Evolutionary conservation across 2,329 filamentous ascomycete genomes (phyloP).

Genomic region (Colletotrichum shisoi): DNA sequence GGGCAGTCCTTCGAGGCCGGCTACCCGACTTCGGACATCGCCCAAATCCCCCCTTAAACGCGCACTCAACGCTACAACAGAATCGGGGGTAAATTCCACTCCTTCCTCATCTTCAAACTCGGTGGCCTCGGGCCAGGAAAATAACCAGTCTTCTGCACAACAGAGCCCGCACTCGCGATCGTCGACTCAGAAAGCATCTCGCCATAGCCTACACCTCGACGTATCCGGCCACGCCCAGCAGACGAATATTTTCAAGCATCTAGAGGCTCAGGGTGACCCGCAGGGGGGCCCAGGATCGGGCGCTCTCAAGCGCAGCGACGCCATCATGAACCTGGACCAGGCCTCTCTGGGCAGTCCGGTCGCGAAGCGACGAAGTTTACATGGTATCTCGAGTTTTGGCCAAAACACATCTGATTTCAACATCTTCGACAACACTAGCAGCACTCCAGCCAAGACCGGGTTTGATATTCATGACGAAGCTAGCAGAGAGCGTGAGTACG

Average conservation of each 20-base stretch:
- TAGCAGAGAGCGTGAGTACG: conserved; percentile 62
- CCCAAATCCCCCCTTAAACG: conserved; percentile 84
- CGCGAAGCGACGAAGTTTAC: conserved; percentile 87
- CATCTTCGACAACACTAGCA: conserved; percentile 73
- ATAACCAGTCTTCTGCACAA: conserved; percentile 49
- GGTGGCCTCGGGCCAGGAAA: conserved; percentile 55
- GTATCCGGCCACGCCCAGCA: conserved; percentile 62
- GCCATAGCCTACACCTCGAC: conserved; percentile 67
- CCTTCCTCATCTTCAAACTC: conserved; percentile 66
- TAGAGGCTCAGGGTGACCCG: conserved; percentile 63
- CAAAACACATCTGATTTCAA: conserved; percentile 67
- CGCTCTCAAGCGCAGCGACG: conserved; percentile 90
- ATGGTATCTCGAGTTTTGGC: conserved; percentile 72
- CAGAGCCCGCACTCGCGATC: conserved; percentile 55
- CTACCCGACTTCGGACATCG: conserved; percentile 72
- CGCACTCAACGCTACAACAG: conserved; percentile 73
- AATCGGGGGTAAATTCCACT: conserved; percentile 59
- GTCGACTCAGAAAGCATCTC: conserved; percentile 58
- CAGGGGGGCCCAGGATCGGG: conserved; percentile 61
- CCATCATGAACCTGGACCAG: conserved; percentile 85
- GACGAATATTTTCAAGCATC: conserved; percentile 57
- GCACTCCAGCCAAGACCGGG: conserved; percentile 50
- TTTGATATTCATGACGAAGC: conserved; percentile 57
- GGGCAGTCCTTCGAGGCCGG: conserved; percentile 60
- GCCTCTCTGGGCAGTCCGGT: conserved; percentile 82